These are phyloP conservation scores for Sclerotinia borealis DNA, from an alignment of 2,329 filamentous ascomycete species.

Conservation along the genomic window DNA sequence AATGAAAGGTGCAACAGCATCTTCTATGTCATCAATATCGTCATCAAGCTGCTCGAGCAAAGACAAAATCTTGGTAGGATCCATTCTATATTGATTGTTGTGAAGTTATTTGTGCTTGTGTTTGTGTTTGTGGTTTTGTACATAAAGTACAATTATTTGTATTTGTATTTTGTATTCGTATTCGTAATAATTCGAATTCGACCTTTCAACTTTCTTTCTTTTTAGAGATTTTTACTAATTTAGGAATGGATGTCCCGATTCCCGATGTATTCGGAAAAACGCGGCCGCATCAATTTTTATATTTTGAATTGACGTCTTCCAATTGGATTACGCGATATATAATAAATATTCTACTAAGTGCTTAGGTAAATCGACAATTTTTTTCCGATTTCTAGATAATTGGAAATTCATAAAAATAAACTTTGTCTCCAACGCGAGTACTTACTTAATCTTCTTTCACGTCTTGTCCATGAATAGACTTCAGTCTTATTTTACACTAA, in stretches of 20 bases:
- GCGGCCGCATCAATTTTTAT: slow-evolving; percentile 2
- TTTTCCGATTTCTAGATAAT: background rate
- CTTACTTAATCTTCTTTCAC: background rate
- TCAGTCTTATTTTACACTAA: background rate
- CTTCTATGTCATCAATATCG: slow-evolving; percentile 73
- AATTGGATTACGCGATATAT: background rate
- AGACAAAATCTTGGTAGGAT: slow-evolving; percentile 31
- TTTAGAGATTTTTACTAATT: background rate
- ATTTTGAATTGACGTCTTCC: background rate
- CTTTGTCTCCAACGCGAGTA: background rate
- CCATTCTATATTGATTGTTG: slow-evolving; percentile 34
- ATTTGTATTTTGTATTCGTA: background rate
- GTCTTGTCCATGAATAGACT: background rate
- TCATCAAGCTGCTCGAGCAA: slow-evolving; percentile 54
- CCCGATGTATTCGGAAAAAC: background rate
- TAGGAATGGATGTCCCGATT: no score
- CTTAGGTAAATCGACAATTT: background rate
- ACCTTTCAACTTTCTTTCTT: background rate
- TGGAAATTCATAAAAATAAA: no score
- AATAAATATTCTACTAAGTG: background rate
- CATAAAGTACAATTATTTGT: slow-evolving; percentile 2
- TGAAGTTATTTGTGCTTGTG: no score
- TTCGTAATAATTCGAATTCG: background rate
- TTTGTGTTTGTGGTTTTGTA: no score
- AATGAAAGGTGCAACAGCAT: slow-evolving; percentile 67